Conservation (phyloP, 768 basidiomycete species). For the Termitomyces sp. region DNA sequence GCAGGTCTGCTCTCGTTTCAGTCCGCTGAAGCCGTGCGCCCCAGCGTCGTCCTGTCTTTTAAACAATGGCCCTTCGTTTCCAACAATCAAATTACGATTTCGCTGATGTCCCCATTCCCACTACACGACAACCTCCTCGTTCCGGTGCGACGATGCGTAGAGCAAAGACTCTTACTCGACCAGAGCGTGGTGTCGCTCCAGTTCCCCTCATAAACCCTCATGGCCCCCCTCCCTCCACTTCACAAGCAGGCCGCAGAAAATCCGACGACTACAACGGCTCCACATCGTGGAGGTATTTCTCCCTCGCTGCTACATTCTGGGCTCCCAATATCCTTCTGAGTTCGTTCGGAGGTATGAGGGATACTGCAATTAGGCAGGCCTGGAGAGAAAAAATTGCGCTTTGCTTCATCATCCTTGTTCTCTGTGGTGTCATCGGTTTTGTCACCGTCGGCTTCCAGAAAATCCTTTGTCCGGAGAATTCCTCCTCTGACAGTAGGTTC, state of each 20-base stretch:
- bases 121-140: constrained; percentile 46
- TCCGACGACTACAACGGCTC: constrained; percentile 36
- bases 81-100: constrained; percentile 41
- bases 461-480: constrained; percentile 75
- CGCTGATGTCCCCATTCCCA: constrained; percentile 66
- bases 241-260: constrained; percentile 20
- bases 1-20: constrained; percentile 22
- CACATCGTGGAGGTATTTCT: constrained; percentile 78
- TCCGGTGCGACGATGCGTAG: constrained; percentile 65
- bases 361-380: constrained; percentile 74
- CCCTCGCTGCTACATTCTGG: constrained; percentile 83
- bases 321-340: constrained; percentile 75
- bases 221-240: constrained; percentile 30
- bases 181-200: constrained; percentile 91
- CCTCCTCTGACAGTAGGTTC: constrained; percentile 37
- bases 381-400: constrained; percentile 98
- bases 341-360: constrained; percentile 74
- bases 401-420: constrained; percentile 75
- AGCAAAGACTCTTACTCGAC: constrained; percentile 94
- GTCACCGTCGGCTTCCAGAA: constrained; percentile 91
- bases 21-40: constrained; percentile 10
- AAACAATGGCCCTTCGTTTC: constrained; percentile 50
- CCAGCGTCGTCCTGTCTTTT: constrained; percentile 17
- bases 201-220: constrained; percentile 91
- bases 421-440: constrained; percentile 84